Evolutionary conservation across 106 monocot species (phyloP).

Genomic region (Platanthera guangdongensis): DNA sequence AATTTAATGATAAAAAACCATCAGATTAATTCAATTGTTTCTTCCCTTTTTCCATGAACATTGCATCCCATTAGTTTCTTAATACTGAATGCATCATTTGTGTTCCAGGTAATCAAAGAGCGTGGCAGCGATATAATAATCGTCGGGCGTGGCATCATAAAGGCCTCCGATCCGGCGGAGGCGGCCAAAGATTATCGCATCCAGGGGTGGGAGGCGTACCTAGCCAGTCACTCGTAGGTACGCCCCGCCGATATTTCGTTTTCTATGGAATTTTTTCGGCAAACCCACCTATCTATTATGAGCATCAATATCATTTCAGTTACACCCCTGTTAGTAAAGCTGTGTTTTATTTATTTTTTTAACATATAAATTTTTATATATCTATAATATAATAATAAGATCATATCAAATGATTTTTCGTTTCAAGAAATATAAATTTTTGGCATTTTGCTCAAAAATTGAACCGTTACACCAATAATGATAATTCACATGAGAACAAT

Average conservation of each 20-base stretch:
- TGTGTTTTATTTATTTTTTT: too few species aligned
- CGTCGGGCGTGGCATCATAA: conserved; percentile 72
- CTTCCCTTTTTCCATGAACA: background rate
- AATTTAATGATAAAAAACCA: background rate
- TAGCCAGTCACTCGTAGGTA: conserved; percentile 25
- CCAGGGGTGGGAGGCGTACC: conserved; percentile 63
- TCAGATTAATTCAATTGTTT: background rate
- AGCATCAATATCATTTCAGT: too few species aligned
- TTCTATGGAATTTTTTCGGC: background rate
- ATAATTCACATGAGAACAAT: too few species aligned
- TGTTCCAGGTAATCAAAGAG: conserved; percentile 48
- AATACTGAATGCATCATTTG: background rate
- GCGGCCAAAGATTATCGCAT: conserved; percentile 44
- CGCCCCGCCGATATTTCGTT: background rate
- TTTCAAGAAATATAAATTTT: too few species aligned
- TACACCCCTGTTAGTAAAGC: too few species aligned
- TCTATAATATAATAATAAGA: too few species aligned
- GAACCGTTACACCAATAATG: too few species aligned
- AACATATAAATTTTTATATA: too few species aligned
- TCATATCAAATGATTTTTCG: too few species aligned
- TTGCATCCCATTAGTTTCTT: background rate
- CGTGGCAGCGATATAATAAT: conserved; percentile 72
- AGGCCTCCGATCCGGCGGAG: conserved; percentile 34
- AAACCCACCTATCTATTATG: too few species aligned
- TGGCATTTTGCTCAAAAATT: too few species aligned